Evolutionary conservation across 1,284 basidiomycete species (phyloP).

Genomic region (Boletus mariae): DNA sequence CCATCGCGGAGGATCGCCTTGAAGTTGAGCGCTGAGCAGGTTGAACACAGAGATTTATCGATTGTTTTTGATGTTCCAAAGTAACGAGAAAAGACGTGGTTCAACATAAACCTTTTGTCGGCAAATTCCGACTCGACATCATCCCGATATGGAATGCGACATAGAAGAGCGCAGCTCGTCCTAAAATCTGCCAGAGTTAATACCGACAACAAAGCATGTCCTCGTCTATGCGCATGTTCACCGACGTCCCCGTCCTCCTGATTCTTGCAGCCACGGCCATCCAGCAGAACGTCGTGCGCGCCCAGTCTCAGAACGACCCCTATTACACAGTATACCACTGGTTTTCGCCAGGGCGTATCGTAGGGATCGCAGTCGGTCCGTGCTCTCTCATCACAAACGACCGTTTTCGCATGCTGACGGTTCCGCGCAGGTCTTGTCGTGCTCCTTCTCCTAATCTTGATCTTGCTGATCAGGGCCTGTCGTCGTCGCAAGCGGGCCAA

Average conservation of each 20-base stretch:
- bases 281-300: slow-evolving; percentile 1
- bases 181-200: too few relatives aligned
- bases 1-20: neutral
- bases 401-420: neutral
- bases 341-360: slow-evolving; percentile 27
- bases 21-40: neutral
- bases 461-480: slow-evolving; percentile 8
- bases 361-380: slow-evolving; percentile 26
- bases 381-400: neutral
- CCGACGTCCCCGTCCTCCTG: neutral
- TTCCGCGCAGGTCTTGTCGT: slow-evolving; percentile 7
- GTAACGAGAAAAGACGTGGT: too few relatives aligned
- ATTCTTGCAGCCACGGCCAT: slow-evolving; percentile 5
- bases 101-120: too few relatives aligned
- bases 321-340: slow-evolving; percentile 10
- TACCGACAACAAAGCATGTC: neutral
- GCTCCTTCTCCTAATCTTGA: slow-evolving; percentile 13
- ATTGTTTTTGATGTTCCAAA: too few relatives aligned
- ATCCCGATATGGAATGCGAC: too few relatives aligned
- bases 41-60: neutral
- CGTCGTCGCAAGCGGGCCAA: slow-evolving; percentile 10
- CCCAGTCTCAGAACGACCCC: neutral
- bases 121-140: too few relatives aligned
- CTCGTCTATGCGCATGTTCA: neutral
- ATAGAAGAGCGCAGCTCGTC: too few relatives aligned